Conservation (phyloP, 202 grass and related monocot species). For the Brachypodium distachyon region DNA sequence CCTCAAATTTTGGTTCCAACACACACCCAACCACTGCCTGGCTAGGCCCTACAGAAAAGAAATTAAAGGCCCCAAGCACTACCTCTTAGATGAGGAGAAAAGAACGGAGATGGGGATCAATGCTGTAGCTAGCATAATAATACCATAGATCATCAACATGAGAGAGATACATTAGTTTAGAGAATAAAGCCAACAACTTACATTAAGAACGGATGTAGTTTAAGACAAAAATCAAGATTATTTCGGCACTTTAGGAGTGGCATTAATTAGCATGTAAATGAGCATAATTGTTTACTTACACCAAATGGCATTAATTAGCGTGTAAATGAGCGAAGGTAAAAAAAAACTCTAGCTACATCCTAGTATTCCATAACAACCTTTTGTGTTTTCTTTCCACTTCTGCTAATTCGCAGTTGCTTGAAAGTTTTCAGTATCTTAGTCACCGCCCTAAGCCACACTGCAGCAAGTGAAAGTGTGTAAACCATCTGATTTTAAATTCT, state of each 20-base stretch:
- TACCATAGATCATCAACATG: not conserved
- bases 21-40: slow-evolving; percentile 3
- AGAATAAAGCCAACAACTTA: slow-evolving; percentile 14
- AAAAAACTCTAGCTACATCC: not conserved
- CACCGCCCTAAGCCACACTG: too few species aligned
- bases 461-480: too few species aligned
- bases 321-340: not conserved
- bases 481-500: too few species aligned
- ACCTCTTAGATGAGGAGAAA: slow-evolving; percentile 1
- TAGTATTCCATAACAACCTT: not conserved
- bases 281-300: not conserved
- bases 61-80: not conserved
- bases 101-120: not conserved
- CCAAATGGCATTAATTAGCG: too few species aligned
- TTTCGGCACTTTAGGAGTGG: not conserved
- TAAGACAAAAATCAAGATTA: not conserved
- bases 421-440: too few species aligned
- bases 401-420: too few species aligned
- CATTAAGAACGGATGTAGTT: not conserved
- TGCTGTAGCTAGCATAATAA: not conserved
- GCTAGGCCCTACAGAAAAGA: not conserved
- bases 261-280: not conserved
- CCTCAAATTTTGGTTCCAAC: slow-evolving; percentile 21
- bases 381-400: not conserved
- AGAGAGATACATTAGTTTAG: not conserved